Evolutionary conservation across 208 protist genomes (phyloP).

Genomic region (Histomonas meleagridis): DNA sequence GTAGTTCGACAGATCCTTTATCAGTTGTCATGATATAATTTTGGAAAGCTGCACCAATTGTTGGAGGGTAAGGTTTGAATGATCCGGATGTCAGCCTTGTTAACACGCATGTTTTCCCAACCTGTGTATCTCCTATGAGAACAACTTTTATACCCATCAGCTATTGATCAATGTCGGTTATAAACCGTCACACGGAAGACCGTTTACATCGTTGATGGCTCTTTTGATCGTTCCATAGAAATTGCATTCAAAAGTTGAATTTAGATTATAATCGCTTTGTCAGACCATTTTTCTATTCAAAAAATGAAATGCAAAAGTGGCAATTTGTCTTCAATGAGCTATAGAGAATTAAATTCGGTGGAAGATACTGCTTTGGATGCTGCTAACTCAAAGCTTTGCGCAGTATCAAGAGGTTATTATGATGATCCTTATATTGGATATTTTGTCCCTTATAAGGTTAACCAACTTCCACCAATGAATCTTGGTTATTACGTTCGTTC

Average conservation of each 20-base stretch:
- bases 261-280: too few relatives aligned
- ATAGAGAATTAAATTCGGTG: not conserved
- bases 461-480: constrained; percentile 15
- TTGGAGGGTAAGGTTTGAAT: not conserved
- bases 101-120: not conserved
- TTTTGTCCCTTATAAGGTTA: not conserved
- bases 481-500: not conserved
- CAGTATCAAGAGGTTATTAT: not conserved
- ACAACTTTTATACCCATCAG: constrained; percentile 34
- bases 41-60: constrained; percentile 12
- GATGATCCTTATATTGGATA: not conserved
- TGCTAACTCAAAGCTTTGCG: not conserved
- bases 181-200: too few relatives aligned
- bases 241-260: too few relatives aligned
- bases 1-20: not conserved
- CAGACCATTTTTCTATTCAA: too few relatives aligned
- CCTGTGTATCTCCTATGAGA: constrained; percentile 14
- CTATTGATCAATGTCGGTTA: too few relatives aligned
- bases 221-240: too few relatives aligned
- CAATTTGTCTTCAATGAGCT: too few relatives aligned
- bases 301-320: too few relatives aligned
- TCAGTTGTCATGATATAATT: not conserved
- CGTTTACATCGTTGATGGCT: too few relatives aligned
- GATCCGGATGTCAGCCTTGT: not conserved
- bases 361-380: constrained; percentile 33